Conservation (phyloP, 2,329 filamentous ascomycete genomes). For the Rhinocladiella mackenziei region DNA sequence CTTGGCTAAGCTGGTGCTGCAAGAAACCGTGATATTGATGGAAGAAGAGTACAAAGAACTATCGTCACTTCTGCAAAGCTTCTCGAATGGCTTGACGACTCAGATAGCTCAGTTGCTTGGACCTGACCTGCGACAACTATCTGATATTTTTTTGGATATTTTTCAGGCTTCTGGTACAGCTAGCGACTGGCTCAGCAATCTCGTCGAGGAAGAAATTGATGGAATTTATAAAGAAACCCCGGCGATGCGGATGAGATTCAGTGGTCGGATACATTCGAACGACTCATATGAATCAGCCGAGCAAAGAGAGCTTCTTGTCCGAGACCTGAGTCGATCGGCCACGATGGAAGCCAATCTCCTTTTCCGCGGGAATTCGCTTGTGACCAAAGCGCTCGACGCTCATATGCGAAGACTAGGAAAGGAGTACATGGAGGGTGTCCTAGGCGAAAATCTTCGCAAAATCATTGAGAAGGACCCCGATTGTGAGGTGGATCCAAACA, state of each 20-base stretch:
- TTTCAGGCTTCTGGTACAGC: slow-evolving; percentile 87
- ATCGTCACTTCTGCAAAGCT: slow-evolving; percentile 77
- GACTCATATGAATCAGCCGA: slow-evolving; percentile 54
- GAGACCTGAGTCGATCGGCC: slow-evolving; percentile 61
- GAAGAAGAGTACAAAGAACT: slow-evolving; percentile 79
- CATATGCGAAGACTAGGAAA: slow-evolving; percentile 94
- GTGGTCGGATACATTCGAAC: slow-evolving; percentile 60
- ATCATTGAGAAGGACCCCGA: slow-evolving; percentile 89
- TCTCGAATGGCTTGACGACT: slow-evolving; percentile 75
- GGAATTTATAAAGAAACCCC: slow-evolving; percentile 79
- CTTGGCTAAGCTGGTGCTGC: slow-evolving; percentile 74
- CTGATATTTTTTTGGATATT: slow-evolving; percentile 61
- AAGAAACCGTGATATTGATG: slow-evolving; percentile 86
- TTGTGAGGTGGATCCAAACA: slow-evolving; percentile 91
- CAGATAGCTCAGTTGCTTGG: slow-evolving; percentile 78
- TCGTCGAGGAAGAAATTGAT: slow-evolving; percentile 97
- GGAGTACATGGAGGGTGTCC: slow-evolving; percentile 82
- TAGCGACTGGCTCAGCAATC: slow-evolving; percentile 82
- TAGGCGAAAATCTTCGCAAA: slow-evolving; percentile 79
- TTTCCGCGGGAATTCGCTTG: slow-evolving; percentile 88
- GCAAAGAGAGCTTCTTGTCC: slow-evolving; percentile 58
- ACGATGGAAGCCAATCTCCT: slow-evolving; percentile 83
- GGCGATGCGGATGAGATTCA: slow-evolving; percentile 58
- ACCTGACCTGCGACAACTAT: slow-evolving; percentile 30
- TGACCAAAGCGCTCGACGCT: slow-evolving; percentile 89